Evolutionary conservation across 306 rosid genomes (phyloP).

Genomic region (Pyrus communis): DNA sequence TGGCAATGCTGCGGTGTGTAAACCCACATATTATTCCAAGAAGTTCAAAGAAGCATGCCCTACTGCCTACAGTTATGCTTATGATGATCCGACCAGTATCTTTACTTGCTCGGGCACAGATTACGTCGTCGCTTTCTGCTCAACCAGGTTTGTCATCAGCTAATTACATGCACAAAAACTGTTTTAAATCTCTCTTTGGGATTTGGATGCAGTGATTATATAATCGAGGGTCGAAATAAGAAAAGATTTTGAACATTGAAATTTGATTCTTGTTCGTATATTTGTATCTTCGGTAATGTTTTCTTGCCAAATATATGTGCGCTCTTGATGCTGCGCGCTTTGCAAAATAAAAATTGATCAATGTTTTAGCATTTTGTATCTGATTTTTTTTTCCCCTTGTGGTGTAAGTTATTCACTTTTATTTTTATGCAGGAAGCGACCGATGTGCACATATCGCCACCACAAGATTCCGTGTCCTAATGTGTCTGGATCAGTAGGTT

Average conservation of each 20-base stretch:
- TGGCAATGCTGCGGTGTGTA: constrained; percentile 60
- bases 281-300: background rate
- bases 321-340: background rate
- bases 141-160: constrained; percentile 44
- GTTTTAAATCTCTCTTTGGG: background rate
- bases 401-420: background rate
- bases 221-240: background rate
- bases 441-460: constrained; percentile 59
- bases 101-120: constrained; percentile 72
- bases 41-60: constrained; percentile 81
- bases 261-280: background rate
- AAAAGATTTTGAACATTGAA: too few species aligned
- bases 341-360: background rate
- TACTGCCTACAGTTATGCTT: constrained; percentile 82
- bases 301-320: background rate
- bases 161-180: background rate
- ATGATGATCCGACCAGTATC: constrained; percentile 79
- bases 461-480: constrained; percentile 42
- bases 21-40: constrained; percentile 70
- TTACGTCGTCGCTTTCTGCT: constrained; percentile 65
- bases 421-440: constrained; percentile 43
- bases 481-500: constrained; percentile 35
- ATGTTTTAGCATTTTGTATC: background rate
- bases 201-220: background rate
- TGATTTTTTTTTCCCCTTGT: background rate